Evolutionary conservation across 176 grass and related monocot genomes (phyloP), one percentile per base, ranked within the genome.

Genomic region (Melocanna baccifera): DNA sequence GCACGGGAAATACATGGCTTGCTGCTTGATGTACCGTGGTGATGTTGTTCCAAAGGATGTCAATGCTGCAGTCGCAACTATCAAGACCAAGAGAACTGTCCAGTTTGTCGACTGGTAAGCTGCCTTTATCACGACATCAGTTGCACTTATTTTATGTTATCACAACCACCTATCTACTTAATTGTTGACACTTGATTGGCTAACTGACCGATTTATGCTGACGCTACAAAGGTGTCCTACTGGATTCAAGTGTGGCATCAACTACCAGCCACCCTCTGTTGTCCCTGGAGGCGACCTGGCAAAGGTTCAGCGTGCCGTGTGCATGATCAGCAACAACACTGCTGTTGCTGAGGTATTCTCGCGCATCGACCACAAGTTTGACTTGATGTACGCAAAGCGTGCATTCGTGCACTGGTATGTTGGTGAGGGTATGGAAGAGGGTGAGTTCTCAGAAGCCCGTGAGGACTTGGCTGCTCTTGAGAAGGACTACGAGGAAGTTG

Each of bases 1-100:
- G 80, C 95, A 97, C 0, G 95, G 95, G 20, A 97, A 97, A 78
- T 97, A 97, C 61, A 97, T 97, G 92, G 95, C 95, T 48, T 97
- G 95, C 81, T 97, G 95, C 77, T 83, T 97, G 79, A 97, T 97
- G 95, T 97, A 97, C 79, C 92, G 95, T 66, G 95, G 95, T 22
- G 95, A 97, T 88, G 95, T 97, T 71, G 95, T 97, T 13, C 95
- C 95, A 25, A 97, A 97, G 91, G 95, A 97, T 59, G 95, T 97
- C 47, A 97, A 97, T 90, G 95, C 92, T 0, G 95, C 95, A 26
- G 95, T 97, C 22, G 95, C 92, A 51, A 94, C 95, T 46, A 97
- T 97, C 78, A 97, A 97, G 80, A 97, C 95, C n/a, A 97, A 97
- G 92, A 91, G 95, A 78, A 97, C 92, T 67, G 92, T 97, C 73